Percentiles rank a stretch among this genome's conserved stretches.
Evolutionary conservation across 345 rosid genomes (phyloP).

Genomic region (Corchorus capsularis): DNA sequence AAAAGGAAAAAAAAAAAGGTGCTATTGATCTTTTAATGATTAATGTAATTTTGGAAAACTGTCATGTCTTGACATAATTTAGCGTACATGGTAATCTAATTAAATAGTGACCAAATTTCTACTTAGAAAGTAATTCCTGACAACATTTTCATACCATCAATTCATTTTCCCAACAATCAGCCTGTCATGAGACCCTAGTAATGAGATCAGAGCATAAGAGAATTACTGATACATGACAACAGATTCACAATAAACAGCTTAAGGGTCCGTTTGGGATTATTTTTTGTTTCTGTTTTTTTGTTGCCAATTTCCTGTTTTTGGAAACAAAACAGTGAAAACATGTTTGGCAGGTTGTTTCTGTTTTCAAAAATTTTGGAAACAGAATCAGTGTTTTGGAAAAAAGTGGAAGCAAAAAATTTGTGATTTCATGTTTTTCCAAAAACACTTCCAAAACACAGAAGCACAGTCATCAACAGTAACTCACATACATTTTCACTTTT

Average conservation of each 20-base stretch:
- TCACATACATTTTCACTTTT: too few relatives aligned
- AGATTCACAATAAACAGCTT: neutral
- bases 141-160: neutral
- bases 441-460: too few relatives aligned
- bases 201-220: neutral
- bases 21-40: neutral
- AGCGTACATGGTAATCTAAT: neutral
- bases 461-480: too few relatives aligned
- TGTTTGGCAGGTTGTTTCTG: too few relatives aligned
- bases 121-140: neutral
- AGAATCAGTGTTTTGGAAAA: too few relatives aligned
- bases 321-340: too few relatives aligned
- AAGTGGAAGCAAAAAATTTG: too few relatives aligned
- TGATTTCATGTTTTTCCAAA: too few relatives aligned
- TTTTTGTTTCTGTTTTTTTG: too few relatives aligned
- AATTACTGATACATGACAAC: neutral
- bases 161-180: neutral
- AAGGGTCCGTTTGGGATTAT: too few relatives aligned
- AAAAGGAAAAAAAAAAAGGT: neutral
- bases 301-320: too few relatives aligned
- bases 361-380: too few relatives aligned
- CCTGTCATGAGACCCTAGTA: neutral
- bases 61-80: constrained; percentile 5
- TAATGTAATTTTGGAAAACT: neutral
- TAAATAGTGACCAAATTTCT: neutral